Base-by-base conservation (phyloP, 2,329 filamentous ascomycete genomes). In the Fusarium tuaranense region DNA sequence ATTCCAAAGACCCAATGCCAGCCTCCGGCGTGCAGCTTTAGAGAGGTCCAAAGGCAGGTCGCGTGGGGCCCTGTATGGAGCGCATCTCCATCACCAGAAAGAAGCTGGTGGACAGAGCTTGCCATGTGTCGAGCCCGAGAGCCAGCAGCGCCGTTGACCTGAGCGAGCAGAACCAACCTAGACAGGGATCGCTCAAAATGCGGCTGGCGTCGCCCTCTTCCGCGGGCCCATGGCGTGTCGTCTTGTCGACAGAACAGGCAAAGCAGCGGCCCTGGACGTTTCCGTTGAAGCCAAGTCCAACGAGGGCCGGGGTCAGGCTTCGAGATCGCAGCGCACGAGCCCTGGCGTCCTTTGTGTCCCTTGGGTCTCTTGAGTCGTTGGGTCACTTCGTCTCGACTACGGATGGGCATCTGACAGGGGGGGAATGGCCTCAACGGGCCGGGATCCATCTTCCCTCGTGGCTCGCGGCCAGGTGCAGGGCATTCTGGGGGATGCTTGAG, bases 291-390 rank as follows among this genome's bases (percentile, higher is more conserved):
- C 70, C 55, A 73, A 70, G 63, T 58, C 64, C 32, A 60, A 34
- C 57, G 22, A 32, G 41, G 38, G 64, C 41, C 34, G 64, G 76
- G 76, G 59, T 71, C 58, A 39, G 59, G 68, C 65, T 65, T 74
- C 63, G 39, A 73, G 60, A 74, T 71, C 69, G 70, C 32, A 53
- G 61, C 66, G 74, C 74, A 72, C 68, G 73, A 76, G 71, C 73
- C 72, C 73, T 63, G 34, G 30, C 48, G 44, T 61, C 67, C 64
- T 57, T 57, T 53, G 60, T 61, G 44, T 41, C 44, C 39, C 32
- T 69, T 51, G 55, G 48, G 48, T 32, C 27, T 32, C 18, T 58
- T 65, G 62, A 63, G 57, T 58, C 55, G 46, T 25, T 58, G 34
- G 41, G 58, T 68, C 58, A 59, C 61, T 69, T 73, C 55, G 68